Evolutionary conservation across 2,329 filamentous ascomycete species (phyloP), one percentile per base, ranked within the genome.

Genomic region (Aspergillus chevalieri): DNA sequence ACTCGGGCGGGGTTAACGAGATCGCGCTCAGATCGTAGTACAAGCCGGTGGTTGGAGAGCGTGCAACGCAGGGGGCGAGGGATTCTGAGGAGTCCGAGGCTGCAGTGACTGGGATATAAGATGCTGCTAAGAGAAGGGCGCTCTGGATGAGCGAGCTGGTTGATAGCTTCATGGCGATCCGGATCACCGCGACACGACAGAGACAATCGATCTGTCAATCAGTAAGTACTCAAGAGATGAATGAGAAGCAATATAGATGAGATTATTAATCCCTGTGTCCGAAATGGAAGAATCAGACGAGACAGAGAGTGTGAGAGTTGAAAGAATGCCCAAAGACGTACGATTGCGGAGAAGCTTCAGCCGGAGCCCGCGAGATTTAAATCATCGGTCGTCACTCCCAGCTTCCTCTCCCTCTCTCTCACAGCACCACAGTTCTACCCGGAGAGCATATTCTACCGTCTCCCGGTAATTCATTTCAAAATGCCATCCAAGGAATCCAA

Each of bases 1-100:
- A 43, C 47, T 66, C 64, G 10, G 78, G 76, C 30, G 76, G 74
- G 34, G 69, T 69, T 47, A 83, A 66, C 26, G 75, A 76, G 55
- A 85, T 74, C 6, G 77, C 71, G 56, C 76, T 82, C 24, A 85
- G 72, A 61, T 85, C 82, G 68, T 83, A 85, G 71, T 82, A 85
- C 48, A 78, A 72, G 49, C 81, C 80, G 10, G 75, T 78, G n/a
- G 74, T 76, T 3, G 81, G 78, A 21, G 81, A 84, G 54, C 78
- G 75, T 49, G 81, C 78, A n/a, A 82, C 82, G 64, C 82, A 85
- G 53, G 81, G 78, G 48, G 76, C 74, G 42, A 71, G 64, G 7
- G 60, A 51, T 63, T 74, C 65, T 57, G 71, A 60, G 52, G 70
- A 64, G 34, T 73, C 67, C 21, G 69, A 65, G 44, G 70, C 68